Conservation (phyloP, 352 stramenopile genomes). For the Halophytophthora polymorphica region DNA sequence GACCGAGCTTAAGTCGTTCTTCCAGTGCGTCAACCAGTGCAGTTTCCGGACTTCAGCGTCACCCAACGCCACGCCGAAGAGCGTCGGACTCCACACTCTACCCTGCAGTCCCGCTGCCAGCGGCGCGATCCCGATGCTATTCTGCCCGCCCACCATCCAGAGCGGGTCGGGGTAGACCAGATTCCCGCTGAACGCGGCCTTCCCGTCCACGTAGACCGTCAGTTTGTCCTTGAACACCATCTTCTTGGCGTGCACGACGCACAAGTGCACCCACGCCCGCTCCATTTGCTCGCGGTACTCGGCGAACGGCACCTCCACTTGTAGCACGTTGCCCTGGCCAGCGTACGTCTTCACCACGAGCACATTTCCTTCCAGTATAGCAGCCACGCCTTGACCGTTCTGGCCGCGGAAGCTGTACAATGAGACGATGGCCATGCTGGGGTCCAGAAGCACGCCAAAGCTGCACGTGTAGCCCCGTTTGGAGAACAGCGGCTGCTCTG, state of each 20-base stretch:
- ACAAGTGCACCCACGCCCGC: constrained; percentile 64
- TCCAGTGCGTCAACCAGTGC: constrained; percentile 79
- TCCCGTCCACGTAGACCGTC: constrained; percentile 63
- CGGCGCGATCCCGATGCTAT: constrained; percentile 64
- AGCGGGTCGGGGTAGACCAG: constrained; percentile 72
- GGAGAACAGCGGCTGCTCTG: constrained; percentile 51
- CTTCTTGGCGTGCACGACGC: constrained; percentile 81
- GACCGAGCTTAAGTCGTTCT: constrained; percentile 53
- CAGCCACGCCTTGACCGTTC: constrained; percentile 70
- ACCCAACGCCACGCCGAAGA: constrained; percentile 63
- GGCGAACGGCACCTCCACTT: constrained; percentile 59
- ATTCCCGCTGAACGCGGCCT: constrained; percentile 53
- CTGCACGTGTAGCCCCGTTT: constrained; percentile 81
- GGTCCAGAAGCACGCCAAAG: constrained; percentile 52
- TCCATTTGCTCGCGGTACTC: constrained; percentile 50
- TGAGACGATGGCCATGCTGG: constrained; percentile 27
- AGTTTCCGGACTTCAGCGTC: constrained; percentile 67
- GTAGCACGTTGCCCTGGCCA: constrained; percentile 35
- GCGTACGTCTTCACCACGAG: constrained; percentile 59
- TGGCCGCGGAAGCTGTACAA: constrained; percentile 78
- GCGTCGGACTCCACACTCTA: constrained; percentile 70
- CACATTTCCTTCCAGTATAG: constrained; percentile 42
- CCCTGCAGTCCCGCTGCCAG: constrained; percentile 51
- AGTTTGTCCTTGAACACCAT: constrained; percentile 90
- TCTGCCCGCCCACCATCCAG: constrained; percentile 65